A percentile compares a stretch with the other conserved stretches of the same genome.
These are phyloP conservation scores for Aspergillus conjunctus DNA, from an alignment of 495 filamentous ascomycete species.

Conservation along the genomic window DNA sequence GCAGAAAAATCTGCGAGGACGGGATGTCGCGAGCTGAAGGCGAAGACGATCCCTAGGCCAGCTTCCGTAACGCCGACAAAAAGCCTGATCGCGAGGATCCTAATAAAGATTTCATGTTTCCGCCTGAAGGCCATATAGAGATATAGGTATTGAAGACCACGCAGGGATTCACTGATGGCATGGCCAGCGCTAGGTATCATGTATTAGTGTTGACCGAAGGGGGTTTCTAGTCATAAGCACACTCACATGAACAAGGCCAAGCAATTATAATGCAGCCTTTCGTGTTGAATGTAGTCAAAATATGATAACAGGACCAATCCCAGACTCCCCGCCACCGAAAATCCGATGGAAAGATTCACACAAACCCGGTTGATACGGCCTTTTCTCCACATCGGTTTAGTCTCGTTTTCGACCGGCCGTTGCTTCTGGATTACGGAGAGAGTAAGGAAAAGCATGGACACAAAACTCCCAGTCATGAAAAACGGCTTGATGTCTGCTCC, in stretches of 20 bases:
- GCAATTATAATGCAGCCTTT: background rate
- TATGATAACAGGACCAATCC: background rate
- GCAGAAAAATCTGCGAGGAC: background rate
- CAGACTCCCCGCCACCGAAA: background rate
- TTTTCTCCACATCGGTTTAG: background rate
- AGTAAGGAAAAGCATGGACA: background rate
- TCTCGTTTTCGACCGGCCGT: too few species aligned
- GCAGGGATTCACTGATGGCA: background rate
- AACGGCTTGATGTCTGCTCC: background rate
- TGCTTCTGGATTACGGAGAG: background rate
- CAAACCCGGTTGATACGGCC: background rate
- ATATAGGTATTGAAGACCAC: background rate
- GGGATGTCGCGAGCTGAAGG: background rate
- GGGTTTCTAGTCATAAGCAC: background rate
- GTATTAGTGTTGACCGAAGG: background rate
- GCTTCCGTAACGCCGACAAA: background rate
- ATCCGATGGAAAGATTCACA: background rate
- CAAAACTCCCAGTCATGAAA: background rate
- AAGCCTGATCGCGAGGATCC: background rate
- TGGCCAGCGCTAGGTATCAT: background rate
- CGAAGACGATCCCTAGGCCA: background rate
- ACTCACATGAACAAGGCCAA: background rate
- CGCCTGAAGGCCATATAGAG: background rate
- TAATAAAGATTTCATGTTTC: background rate
- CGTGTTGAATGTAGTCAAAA: background rate